A percentile compares a stretch with the other conserved stretches of the same genome.
phyloP scores from a whole-genome alignment of 73 alveolate genomes.

The Uronychia setigera region DNA sequence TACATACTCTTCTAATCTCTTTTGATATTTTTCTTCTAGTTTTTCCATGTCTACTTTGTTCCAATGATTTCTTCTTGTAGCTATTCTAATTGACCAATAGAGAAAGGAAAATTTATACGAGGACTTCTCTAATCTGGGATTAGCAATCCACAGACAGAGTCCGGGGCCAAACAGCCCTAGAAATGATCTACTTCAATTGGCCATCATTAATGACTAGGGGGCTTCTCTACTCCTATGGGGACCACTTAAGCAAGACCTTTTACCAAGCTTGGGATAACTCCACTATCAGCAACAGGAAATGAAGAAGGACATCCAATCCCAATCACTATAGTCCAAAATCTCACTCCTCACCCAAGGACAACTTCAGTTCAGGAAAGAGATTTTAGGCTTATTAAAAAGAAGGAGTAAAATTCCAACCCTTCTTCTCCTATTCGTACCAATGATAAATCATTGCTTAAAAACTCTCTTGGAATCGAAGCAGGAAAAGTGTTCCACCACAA shows the following conservation, averaged over 20 bases:
- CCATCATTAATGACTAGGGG: too few species aligned
- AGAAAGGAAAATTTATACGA: too few species aligned
- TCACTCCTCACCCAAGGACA: background rate
- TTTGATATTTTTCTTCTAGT: conserved; percentile 36
- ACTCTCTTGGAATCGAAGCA: background rate
- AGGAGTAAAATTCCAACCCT: background rate
- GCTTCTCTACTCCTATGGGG: too few species aligned
- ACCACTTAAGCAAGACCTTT: background rate
- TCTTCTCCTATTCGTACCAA: too few species aligned
- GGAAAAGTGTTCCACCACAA: background rate
- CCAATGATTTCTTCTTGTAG: too few species aligned
- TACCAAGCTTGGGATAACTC: background rate
- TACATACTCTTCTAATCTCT: background rate
- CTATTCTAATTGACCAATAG: too few species aligned
- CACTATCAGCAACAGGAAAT: too few species aligned
- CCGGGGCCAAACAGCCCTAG: too few species aligned
- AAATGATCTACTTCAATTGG: too few species aligned
- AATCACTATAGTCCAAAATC: too few species aligned
- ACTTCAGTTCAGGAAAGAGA: background rate
- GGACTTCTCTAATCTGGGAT: too few species aligned
- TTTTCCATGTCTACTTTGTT: conserved; percentile 32
- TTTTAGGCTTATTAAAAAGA: background rate
- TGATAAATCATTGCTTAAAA: background rate
- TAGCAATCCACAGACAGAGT: too few species aligned
- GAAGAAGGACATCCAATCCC: background rate